Base-by-base conservation (phyloP, 805 yeast genomes). In the Saccharomycopsis sp. region DNA sequence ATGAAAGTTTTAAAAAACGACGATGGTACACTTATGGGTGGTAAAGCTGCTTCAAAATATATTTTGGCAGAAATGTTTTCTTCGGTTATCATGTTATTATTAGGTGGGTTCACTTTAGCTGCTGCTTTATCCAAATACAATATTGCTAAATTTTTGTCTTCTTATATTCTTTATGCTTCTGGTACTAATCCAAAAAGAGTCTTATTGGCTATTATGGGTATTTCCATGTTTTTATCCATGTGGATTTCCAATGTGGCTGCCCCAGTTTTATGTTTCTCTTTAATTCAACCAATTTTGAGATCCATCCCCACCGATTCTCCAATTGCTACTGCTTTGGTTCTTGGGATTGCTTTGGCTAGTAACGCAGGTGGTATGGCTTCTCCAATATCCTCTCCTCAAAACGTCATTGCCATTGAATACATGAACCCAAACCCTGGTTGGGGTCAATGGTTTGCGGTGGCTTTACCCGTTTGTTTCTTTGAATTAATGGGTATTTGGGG, bases 201-300 rank as follows among this genome's bases (percentile, higher is more conserved):
- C 21, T 63, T 88, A 26, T 61, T 88, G 36, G 74, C 92, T 3
- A 78, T 86, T 46, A 86, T 92, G 97, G 63, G 71, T 35, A 92
- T 92, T 26, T 83, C 96, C 0, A 65, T 89, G 34, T 76, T 92
- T 53, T 76, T 84, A 31, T 78, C 95, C 5, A 87, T 89, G 84
- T 87, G 95, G 94, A 92, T 89, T 31, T 81, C 94, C 20, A 89
- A 89, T 57, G 97, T 89, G 33, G 98, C 98, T 1, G 92, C 97
- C 1, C 98, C 98, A 0, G 96, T 89, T 2, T 68, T 89, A 42
- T 83, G 95, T 61, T 85, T 72, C 53, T 86, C 96, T 4, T 81
- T 89, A 47, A 79, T 89, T 44, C 96, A 89, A 59, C 96, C 97
- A 0, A 65, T 89, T 18, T 63, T 89, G 49, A 70, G 95, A 53